phyloP scores from a whole-genome alignment of 2,329 filamentous ascomycete genomes.

The Immersiporthe knoxdaviesiana region DNA sequence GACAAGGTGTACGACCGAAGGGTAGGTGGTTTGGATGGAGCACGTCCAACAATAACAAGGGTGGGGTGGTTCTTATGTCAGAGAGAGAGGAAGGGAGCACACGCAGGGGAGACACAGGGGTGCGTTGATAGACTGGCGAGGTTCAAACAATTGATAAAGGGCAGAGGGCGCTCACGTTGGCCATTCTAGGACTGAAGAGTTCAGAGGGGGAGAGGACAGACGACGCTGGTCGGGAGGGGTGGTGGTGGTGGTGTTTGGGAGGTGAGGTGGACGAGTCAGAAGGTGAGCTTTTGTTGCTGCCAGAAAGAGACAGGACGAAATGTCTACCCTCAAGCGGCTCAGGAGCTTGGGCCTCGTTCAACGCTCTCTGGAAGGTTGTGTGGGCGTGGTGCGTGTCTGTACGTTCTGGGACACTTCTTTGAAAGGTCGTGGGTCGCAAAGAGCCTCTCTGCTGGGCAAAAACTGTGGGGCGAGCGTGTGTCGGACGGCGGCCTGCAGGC shows the following conservation, averaged over 20 bases:
- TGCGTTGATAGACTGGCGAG: constrained; percentile 16
- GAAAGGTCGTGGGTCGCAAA: constrained; percentile 27
- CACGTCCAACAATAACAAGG: constrained; percentile 13
- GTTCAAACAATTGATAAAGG: constrained; percentile 21
- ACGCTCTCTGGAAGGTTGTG: neutral
- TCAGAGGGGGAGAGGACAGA: constrained; percentile 6
- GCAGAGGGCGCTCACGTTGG: constrained; percentile 31
- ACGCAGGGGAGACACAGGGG: neutral
- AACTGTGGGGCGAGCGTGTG: constrained; percentile 24
- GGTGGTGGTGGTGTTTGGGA: neutral
- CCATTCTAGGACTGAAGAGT: constrained; percentile 27
- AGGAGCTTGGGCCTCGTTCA: constrained; percentile 1
- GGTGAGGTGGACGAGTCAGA: neutral
- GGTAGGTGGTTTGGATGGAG: constrained; percentile 8
- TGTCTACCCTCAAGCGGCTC: constrained; percentile 5
- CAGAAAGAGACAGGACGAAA: neutral
- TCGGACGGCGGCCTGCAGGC: constrained; percentile 19
- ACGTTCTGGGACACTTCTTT: constrained; percentile 16
- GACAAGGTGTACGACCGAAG: constrained; percentile 12
- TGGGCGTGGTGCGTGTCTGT: constrained; percentile 7
- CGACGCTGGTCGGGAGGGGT: neutral
- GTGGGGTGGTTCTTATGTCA: constrained; percentile 7
- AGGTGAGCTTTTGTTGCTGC: neutral
- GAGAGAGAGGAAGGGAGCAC: neutral
- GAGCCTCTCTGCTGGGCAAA: constrained; percentile 19